Evolutionary conservation across 2,329 filamentous ascomycete species (phyloP).

Genomic region (Pseudophaeomoniella oleicola): DNA sequence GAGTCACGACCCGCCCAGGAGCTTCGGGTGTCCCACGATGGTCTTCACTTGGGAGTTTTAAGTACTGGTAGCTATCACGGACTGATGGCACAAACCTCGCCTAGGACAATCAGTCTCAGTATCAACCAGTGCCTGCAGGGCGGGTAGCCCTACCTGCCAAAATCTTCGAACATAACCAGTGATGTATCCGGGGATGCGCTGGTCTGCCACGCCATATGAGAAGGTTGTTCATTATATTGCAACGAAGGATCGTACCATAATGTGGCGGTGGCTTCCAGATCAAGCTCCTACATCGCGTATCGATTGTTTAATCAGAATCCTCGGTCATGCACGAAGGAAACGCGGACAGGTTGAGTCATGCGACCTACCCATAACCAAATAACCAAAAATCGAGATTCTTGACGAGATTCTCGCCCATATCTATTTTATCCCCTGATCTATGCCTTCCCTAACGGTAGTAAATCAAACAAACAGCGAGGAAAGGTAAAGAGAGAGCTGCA

Average conservation of each 20-base stretch:
- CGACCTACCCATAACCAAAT: conserved; percentile 80
- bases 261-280: conserved; percentile 98
- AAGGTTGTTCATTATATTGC: neutral
- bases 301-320: too few species aligned
- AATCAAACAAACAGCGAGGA: too few species aligned
- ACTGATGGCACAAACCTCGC: conserved; percentile 9
- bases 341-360: conserved; percentile 3
- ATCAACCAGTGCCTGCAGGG: conserved; percentile 8
- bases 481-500: too few species aligned
- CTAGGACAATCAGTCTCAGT: too few species aligned
- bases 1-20: conserved; percentile 82
- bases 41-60: conserved; percentile 52
- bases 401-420: neutral
- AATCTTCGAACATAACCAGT: conserved; percentile 88
- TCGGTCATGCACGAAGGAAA: too few species aligned
- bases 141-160: conserved; percentile 97
- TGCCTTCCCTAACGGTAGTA: too few species aligned
- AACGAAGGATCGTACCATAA: conserved; percentile 52
- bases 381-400: conserved; percentile 68
- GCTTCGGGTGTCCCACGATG: conserved; percentile 80
- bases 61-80: conserved; percentile 2
- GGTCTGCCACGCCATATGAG: conserved; percentile 42
- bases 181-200: conserved; percentile 75
- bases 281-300: conserved; percentile 72
- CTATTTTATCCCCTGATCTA: too few species aligned